Evolutionary conservation across 108 stramenopile species (phyloP), one percentile per base, ranked within the genome.

Genomic region (Nannochloropsis granulata): DNA sequence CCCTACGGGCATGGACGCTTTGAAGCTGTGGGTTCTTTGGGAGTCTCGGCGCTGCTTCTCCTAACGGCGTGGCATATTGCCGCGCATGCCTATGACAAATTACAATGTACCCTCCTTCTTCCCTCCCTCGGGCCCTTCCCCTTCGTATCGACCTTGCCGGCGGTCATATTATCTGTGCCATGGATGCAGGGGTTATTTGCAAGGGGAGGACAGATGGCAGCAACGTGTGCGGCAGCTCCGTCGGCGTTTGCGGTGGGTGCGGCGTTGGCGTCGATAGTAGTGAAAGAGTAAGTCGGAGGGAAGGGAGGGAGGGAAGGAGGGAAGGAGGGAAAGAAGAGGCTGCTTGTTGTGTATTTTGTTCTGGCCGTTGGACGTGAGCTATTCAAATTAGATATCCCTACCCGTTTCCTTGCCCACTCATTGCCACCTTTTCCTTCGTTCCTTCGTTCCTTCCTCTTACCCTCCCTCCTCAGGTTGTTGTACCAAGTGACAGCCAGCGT

Each of bases 1-100:
- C 98, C 96, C 2, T 97, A 96, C 85, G 98, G 98, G 13, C 97
- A 98, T 86, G 96, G 94, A n/a, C 95, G 96, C 86, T 97, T 95
- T 88, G 96, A 96, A 88, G 93, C 95, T 34, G 85, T 98, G 43
- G 98, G 98, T 14, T 91, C 93, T 5, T 87, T 98, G 23, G 94
- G 96, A 87, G 85, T 98, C n/a, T 92, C 95, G 5, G 83, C 94
- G 43, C 94, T 96, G 14, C 92, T 98, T 80, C 82, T 98, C 84
- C 94, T 89, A 0, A 96, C 97, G 5, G 96, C 95, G 2, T 85
- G 92, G 34, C 92, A 92, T 25, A 93, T 98, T 44, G 98, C 95
- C 2, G 86, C 90, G 45, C 91, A 93, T 81, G 92, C 94, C 13
- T 91, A 93, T 84, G 87, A 91, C 34, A 84, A 84, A n/a, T n/a